Conservation (phyloP, 768 basidiomycete species). For the Strobilomyces dryophilus region DNA sequence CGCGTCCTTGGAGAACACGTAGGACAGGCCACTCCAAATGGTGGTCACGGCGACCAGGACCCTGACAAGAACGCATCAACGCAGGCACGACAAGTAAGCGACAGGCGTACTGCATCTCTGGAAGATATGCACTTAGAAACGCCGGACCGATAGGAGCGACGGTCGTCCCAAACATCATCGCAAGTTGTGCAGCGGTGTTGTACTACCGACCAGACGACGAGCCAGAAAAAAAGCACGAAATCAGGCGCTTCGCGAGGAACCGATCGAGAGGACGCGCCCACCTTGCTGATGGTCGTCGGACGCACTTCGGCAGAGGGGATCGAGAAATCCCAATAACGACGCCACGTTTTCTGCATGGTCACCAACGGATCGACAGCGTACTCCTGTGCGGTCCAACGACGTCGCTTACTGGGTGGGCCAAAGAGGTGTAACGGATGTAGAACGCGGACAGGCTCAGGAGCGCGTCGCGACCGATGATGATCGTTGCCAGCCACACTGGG, state of each 20-base stretch:
- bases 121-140: conserved; percentile 52
- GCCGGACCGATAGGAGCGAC: conserved; percentile 72
- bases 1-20: conserved; percentile 71
- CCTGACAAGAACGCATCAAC: conserved; percentile 38
- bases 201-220: conserved; percentile 41
- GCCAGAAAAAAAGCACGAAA: neutral
- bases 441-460: conserved; percentile 85
- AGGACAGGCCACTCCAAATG: conserved; percentile 85
- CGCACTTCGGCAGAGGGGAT: conserved; percentile 93
- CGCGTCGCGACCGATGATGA: conserved; percentile 89
- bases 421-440: conserved; percentile 86
- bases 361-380: conserved; percentile 3
- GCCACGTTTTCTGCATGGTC: conserved; percentile 74
- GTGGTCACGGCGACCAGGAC: conserved; percentile 88
- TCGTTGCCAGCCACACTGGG: conserved; percentile 75
- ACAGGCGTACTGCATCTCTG: conserved; percentile 67
- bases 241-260: neutral
- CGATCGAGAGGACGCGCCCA: conserved; percentile 22
- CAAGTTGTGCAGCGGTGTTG: conserved; percentile 89
- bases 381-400: neutral
- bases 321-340: conserved; percentile 94
- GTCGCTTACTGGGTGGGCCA: conserved; percentile 70
- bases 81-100: neutral
- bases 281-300: conserved; percentile 94
- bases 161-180: conserved; percentile 88